Evolutionary conservation across 768 basidiomycete genomes (phyloP).

Genomic region (Rossbeevera mucosa): DNA sequence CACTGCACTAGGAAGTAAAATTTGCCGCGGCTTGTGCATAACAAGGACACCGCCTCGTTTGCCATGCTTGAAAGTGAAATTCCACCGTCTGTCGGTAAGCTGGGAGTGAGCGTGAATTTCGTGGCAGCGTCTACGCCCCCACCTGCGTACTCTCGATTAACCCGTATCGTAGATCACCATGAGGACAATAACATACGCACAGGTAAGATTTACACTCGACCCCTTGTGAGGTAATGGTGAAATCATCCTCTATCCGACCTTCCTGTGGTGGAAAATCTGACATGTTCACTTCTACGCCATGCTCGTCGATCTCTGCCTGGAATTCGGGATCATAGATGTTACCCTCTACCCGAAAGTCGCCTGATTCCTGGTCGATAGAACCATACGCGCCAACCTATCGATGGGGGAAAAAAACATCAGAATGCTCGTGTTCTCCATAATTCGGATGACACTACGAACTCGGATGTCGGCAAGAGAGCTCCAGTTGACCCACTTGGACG

Average conservation of each 20-base stretch:
- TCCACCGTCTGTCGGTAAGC: constrained; percentile 32
- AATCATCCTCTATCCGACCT: constrained; percentile 15
- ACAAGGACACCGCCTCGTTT: constrained; percentile 31
- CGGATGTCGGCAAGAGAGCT: constrained; percentile 27
- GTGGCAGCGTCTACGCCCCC: not conserved
- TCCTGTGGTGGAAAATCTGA: constrained; percentile 16
- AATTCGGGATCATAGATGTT: constrained; percentile 31
- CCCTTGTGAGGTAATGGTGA: constrained; percentile 21
- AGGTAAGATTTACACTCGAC: constrained; percentile 7
- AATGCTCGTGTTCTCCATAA: not conserved
- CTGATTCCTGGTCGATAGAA: constrained; percentile 26
- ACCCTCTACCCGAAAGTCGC: constrained; percentile 29
- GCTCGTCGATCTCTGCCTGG: constrained; percentile 14
- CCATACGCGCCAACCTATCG: constrained; percentile 35
- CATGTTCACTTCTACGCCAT: constrained; percentile 10
- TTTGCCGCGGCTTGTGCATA: constrained; percentile 26
- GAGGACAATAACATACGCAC: not conserved
- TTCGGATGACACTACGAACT: constrained; percentile 12
- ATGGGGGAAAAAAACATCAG: not conserved
- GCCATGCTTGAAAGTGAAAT: constrained; percentile 16
- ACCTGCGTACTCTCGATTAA: not conserved
- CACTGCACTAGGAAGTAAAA: constrained; percentile 15
- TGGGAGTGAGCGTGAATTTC: constrained; percentile 4
- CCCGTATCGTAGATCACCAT: not conserved
- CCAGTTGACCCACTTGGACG: constrained; percentile 37